Percentiles rank a stretch among this genome's conserved stretches.
Conservation (phyloP, 306 rosid species). For the Elaeagnus macrophylla region DNA sequence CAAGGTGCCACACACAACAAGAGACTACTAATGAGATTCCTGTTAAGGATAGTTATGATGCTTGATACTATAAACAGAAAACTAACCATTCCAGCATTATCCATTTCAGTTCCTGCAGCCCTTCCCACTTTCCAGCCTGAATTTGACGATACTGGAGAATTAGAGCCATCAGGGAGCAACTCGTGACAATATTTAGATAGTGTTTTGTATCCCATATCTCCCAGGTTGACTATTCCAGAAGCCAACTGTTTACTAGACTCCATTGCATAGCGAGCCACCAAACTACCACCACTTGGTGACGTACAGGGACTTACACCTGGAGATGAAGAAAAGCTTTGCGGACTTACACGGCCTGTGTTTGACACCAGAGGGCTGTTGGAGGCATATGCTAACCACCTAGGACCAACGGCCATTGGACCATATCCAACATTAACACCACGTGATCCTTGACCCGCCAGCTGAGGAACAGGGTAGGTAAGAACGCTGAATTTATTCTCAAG, state of each 20-base stretch:
- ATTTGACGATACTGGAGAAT: conserved; percentile 55
- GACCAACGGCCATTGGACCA: conserved; percentile 94
- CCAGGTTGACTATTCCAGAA: conserved; percentile 49
- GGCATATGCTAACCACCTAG: conserved; percentile 95
- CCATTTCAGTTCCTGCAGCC: conserved; percentile 52
- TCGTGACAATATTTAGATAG: conserved; percentile 62
- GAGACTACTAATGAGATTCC: no score
- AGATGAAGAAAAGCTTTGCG: conserved; percentile 56
- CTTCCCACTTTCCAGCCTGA: conserved; percentile 63
- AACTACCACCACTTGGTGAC: conserved; percentile 57
- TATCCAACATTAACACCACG: conserved; percentile 69
- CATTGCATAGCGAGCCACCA: conserved; percentile 81
- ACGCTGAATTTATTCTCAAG: conserved; percentile 76
- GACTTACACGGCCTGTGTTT: conserved; percentile 60
- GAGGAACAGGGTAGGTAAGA: conserved; percentile 81
- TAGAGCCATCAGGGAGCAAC: conserved; percentile 68
- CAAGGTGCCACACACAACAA: no score
- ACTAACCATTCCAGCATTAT: conserved; percentile 81
- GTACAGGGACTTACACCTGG: conserved; percentile 67
- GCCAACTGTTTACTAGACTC: conserved; percentile 82
- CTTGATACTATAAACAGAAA: background rate
- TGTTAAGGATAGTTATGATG: background rate
- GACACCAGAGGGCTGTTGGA: conserved; percentile 54
- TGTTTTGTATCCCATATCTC: conserved; percentile 40
- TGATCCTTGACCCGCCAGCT: conserved; percentile 59